Base-by-base conservation (phyloP, 2,329 filamentous ascomycete genomes). In the Aspergillus persii region DNA sequence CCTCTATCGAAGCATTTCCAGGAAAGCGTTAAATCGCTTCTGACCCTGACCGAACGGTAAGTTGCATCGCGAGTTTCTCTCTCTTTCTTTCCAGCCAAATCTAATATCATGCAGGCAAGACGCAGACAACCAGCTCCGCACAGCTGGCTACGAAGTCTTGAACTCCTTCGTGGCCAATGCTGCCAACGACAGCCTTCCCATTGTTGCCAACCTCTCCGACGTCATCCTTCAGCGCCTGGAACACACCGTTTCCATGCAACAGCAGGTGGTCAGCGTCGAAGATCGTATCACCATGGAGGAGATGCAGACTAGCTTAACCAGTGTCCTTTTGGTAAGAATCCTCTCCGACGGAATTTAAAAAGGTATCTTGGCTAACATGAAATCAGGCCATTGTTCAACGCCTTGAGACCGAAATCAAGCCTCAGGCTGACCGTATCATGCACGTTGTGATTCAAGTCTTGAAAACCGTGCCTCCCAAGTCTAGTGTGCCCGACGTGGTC, bases 231-330 rank as follows among this genome's bases (percentile, higher is more conserved):
- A 96, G 80, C 90, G 95, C 60, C 83, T 99, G 30, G 91, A 96
- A 79, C 90, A 92, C 75, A 97, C 95, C 0, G 83, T 98, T 56
- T 88, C 89, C 36, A 87, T 99, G 79, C 92, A 96, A 76, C 84
- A 86, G 68, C 95, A 99, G 79, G 92, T 98, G 60, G 93, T 98
- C 67, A 97, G 93, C 72, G 91, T 97, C 30, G 95, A 99, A 77
- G 95, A 99, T 78, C 94, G 89, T 77, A 92, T 98, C 66, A 96
- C 91, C 4, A 84, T 99, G 3, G 93, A 98, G 74, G 95, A 99
- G 78, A 96, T 99, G 86, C 95, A 98, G 80, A 97, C 93, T 54
- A 97, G 93, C 76, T 83, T 99, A 71, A 89, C 89, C 75, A 96
- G 91, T 56, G 95, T 98, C 46, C 83, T 98, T 53, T 88, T 97